Evolutionary conservation across 2,329 filamentous ascomycete species (phyloP), one percentile per base, ranked within the genome.

Genomic region (Geosmithia putterillii): DNA sequence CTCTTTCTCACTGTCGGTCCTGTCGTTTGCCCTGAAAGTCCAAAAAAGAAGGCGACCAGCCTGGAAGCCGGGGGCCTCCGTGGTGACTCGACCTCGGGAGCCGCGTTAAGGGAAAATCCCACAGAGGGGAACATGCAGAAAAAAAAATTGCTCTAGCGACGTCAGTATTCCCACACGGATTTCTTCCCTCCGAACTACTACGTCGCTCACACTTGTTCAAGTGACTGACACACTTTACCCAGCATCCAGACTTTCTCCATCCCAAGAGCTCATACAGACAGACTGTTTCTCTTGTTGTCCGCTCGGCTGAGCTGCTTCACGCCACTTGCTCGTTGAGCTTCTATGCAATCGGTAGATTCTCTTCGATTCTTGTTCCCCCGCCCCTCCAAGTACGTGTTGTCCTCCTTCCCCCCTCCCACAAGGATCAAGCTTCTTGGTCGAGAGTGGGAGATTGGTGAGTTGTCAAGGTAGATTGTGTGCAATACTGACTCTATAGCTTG

Each of bases 281-380:
- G 36, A 18, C 36, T 38, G 28, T 32, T 32, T 32, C 28, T 6
- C 15, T 12, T 32, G 28, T 32, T 12, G 28, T 32, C 22, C 23
- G 38, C n/a, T 21, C 38, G 38, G 4, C 38, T 23, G 15, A 8
- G 7, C 36, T 46, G 47, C 44, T 48, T 51, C 49, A 49, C 51
- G 46, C 45, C 28, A 32, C 10, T 32, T 32, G 10, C 28, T 12
- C 28, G 28, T 32, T 32, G 28, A 32, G 60, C 69, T 78, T 86
- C 79, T 81, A 95, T 95, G 88, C 89, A 79, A 83, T 82, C 76
- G 65, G 84, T 82, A 70, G 86, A 94, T 68, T 80, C 94, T 60
- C 79, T 94, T 62, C 85, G 87, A 70, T 92, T 94, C 72, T 79
- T 95, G 57, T 94, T 86, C 62, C 92, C 59, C 36, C 60, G 92